Percentiles rank a stretch among this genome's conserved stretches.
Conservation (phyloP, 768 basidiomycete species). For the Termitomyces sp. region DNA sequence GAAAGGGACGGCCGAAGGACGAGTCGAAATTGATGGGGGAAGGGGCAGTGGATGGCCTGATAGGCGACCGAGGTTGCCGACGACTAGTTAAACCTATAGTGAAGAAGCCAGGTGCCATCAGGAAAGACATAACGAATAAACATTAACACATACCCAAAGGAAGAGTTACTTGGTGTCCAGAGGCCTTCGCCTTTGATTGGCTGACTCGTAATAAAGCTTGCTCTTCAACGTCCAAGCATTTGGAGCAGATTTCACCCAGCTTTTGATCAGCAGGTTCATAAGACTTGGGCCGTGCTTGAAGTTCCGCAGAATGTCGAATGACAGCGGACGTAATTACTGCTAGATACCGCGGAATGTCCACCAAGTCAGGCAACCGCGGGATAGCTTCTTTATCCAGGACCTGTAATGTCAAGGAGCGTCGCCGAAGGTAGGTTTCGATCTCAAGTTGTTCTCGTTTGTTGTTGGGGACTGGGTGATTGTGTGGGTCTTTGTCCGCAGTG, state of each 20-base stretch:
- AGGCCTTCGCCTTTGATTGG: conserved; percentile 42
- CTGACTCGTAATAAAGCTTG: conserved; percentile 63
- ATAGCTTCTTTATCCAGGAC: conserved; percentile 65
- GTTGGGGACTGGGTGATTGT: conserved; percentile 22
- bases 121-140: neutral
- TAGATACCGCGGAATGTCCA: conserved; percentile 77
- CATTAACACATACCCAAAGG: conserved; percentile 4
- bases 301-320: conserved; percentile 54
- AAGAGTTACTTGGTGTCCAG: conserved; percentile 18
- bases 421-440: conserved; percentile 50
- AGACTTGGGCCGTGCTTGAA: conserved; percentile 26
- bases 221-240: conserved; percentile 69
- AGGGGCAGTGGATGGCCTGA: conserved; percentile 47
- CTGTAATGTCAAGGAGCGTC: conserved; percentile 51
- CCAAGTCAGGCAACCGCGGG: conserved; percentile 64
- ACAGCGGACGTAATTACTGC: conserved; percentile 73
- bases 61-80: conserved; percentile 21
- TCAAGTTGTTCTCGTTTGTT: conserved; percentile 48
- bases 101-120: conserved; percentile 6
- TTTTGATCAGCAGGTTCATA: conserved; percentile 31
- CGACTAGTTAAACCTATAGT: conserved; percentile 7
- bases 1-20: conserved; percentile 17
- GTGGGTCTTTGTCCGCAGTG: conserved; percentile 36
- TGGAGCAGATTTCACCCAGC: conserved; percentile 51
- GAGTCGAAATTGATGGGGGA: conserved; percentile 26